Evolutionary conservation across 2,329 filamentous ascomycete species (phyloP).

Genomic region (Fusarium clavum): DNA sequence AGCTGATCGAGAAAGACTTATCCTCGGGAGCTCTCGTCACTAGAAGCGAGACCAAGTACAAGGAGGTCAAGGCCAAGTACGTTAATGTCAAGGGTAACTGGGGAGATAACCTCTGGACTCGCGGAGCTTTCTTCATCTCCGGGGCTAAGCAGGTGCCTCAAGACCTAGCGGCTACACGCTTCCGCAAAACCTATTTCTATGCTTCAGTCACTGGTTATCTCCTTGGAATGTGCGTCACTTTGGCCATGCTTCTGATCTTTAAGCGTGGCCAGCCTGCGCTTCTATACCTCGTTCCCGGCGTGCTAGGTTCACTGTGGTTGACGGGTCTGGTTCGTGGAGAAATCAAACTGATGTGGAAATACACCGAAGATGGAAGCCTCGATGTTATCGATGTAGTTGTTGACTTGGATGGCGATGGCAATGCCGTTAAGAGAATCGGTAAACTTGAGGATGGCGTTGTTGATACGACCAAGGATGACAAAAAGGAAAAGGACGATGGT

Average conservation of each 20-base stretch:
- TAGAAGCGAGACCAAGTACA: conserved; percentile 55
- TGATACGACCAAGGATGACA: conserved; percentile 50
- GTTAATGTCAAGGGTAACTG: conserved; percentile 76
- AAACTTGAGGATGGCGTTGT: conserved; percentile 54
- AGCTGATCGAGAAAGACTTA: conserved; percentile 50
- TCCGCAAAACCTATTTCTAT: conserved; percentile 88
- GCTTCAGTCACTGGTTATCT: conserved; percentile 82
- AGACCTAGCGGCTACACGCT: conserved; percentile 60
- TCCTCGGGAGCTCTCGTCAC: conserved; percentile 51
- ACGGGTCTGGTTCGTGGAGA: conserved; percentile 80
- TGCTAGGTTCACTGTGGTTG: conserved; percentile 79
- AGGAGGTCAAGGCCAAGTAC: conserved; percentile 64
- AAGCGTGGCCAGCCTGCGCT: conserved; percentile 89
- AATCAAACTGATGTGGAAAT: conserved; percentile 79
- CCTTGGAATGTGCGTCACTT: conserved; percentile 79
- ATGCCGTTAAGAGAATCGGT: conserved; percentile 56
- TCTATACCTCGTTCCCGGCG: conserved; percentile 90
- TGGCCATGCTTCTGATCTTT: conserved; percentile 81
- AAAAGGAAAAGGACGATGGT: conserved; percentile 41
- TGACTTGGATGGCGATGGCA: conserved; percentile 63
- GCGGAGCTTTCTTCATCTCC: conserved; percentile 45
- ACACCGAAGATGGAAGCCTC: conserved; percentile 76
- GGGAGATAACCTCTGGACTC: conserved; percentile 86
- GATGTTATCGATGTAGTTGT: conserved; percentile 67
- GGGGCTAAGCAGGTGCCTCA: conserved; percentile 44